Evolutionary conservation across 495 filamentous ascomycete species (phyloP), one percentile per base, ranked within the genome.

Genomic region (Aspergillus bertholletiae): DNA sequence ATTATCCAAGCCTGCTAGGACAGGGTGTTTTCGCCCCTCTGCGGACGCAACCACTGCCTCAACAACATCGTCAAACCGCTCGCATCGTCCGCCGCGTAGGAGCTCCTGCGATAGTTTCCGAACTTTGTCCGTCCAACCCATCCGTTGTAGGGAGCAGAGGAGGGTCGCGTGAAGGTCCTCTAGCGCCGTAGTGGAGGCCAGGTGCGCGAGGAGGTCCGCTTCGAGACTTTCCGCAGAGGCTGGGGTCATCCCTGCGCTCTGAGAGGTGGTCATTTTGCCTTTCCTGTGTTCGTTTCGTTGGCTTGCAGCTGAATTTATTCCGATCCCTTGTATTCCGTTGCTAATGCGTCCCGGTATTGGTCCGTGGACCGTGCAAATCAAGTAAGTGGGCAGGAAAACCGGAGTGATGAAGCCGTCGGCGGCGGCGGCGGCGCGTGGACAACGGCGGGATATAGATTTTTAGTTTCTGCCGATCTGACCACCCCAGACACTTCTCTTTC

Each of bases 31-130:
- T 39, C 71, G 48, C 5, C 74, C 73, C 47, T 71, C 68, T 13
- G 74, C 73, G 3, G 71, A 71, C n/a, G 73, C 71, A 7, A 76
- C 61, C 7, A 77, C 68, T 9, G 71, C 71, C 12, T 73, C 74
- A 55, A 77, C 66, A 51, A 77, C 67, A 43, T 77, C 74, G 48
- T 77, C 74, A 49, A 77, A 77, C 27, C 71, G 73, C 62, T 74
- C 72, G 56, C 74, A 77, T 40, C 73, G 73, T 35, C 72, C 72
- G 28, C 67, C 73, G 63, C 74, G 73, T 41, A 77, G 71, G 40
- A 77, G 73, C 49, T 77, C 73, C 18, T 67, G 69, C 20, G 72
- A 66, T 7, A 76, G 56, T 34, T 54, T 62, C 21, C 71, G 72
- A 52, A 77, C 60, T 30, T 64, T 65, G 47, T 77, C 74, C 39